phyloP scores from a whole-genome alignment of 306 rosid species.

The Macrotyloma uniflorum region DNA sequence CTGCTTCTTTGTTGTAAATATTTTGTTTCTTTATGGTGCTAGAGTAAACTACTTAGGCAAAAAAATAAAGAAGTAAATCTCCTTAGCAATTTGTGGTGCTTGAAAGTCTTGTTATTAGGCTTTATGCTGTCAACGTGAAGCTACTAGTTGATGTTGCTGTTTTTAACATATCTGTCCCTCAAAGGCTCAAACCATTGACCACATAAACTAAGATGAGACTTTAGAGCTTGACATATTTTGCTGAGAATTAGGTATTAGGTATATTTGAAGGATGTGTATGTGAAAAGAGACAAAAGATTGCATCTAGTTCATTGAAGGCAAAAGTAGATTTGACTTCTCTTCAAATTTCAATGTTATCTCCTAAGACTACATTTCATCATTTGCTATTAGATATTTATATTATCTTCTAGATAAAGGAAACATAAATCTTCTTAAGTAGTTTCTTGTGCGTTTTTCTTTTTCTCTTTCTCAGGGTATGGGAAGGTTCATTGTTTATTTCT shows the following conservation, averaged over 20 bases:
- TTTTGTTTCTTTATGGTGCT: neutral
- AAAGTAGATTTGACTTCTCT: conserved; percentile 19
- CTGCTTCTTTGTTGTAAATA: neutral
- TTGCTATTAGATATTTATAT: conserved; percentile 13
- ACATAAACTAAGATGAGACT: neutral
- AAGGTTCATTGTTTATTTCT: conserved; percentile 22
- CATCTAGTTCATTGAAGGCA: conserved; percentile 20
- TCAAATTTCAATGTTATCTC: conserved; percentile 16
- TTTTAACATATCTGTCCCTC: neutral
- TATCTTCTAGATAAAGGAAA: neutral
- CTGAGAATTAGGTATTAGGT: neutral
- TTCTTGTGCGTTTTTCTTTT: neutral
- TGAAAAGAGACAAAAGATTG: neutral
- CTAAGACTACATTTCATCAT: conserved; percentile 14
- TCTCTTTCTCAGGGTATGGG: neutral
- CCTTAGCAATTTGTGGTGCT: neutral
- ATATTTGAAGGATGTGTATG: neutral
- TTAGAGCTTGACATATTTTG: neutral
- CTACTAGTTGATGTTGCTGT: neutral
- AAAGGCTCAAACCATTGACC: neutral
- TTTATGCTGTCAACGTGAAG: conserved; percentile 21
- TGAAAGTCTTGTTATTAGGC: neutral
- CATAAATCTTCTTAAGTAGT: conserved; percentile 27
- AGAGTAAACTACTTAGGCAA: neutral
- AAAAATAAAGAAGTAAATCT: neutral